phyloP scores from a whole-genome alignment of 2,329 filamentous ascomycete genomes.

The Venturia pyrina region DNA sequence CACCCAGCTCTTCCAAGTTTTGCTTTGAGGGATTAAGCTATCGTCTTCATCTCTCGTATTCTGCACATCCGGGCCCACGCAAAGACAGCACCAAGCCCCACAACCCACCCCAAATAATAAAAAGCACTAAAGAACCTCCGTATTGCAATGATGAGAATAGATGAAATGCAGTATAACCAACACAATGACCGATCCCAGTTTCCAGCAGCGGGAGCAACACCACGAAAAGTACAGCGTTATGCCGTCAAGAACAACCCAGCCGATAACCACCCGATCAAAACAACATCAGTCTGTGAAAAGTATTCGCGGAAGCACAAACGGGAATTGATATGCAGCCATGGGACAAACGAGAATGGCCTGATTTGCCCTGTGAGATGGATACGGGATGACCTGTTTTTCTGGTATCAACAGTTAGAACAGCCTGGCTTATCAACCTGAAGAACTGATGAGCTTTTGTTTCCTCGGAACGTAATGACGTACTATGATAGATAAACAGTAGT shows the following conservation, averaged over 20 bases:
- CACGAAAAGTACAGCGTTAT: too few species aligned
- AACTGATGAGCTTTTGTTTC: constrained; percentile 20
- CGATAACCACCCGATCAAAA: too few species aligned
- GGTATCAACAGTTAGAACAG: background rate
- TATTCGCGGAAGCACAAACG: too few species aligned
- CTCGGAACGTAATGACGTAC: constrained; percentile 14
- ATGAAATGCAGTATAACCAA: constrained; percentile 27
- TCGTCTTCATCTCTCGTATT: constrained; percentile 8
- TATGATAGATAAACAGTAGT: background rate
- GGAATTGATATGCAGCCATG: background rate
- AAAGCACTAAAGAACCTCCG: constrained; percentile 3
- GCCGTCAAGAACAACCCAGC: too few species aligned
- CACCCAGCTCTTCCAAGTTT: constrained; percentile 13
- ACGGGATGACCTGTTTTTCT: too few species aligned
- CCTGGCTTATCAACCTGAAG: background rate
- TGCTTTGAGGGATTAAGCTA: constrained; percentile 7
- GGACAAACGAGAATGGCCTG: background rate
- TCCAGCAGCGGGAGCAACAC: constrained; percentile 39
- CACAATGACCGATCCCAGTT: constrained; percentile 42
- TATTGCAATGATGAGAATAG: background rate
- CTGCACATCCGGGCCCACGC: constrained; percentile 15
- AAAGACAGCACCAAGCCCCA: constrained; percentile 14
- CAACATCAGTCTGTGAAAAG: too few species aligned
- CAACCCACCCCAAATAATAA: constrained; percentile 15
- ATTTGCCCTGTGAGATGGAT: background rate